Conservation (phyloP, 768 basidiomycete genomes). For the Lactifluus echinatus region DNA sequence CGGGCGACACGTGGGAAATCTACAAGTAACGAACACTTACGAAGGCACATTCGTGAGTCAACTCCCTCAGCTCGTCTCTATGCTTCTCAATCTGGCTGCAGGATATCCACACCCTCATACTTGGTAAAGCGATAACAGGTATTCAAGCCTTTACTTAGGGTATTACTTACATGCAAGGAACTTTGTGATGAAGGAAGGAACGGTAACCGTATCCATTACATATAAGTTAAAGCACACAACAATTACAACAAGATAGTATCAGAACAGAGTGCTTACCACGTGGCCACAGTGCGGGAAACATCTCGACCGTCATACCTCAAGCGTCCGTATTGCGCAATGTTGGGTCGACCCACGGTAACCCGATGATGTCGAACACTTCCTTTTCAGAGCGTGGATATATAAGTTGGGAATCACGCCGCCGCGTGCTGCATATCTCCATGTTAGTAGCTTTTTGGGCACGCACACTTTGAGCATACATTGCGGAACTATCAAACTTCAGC, state of each 20-base stretch:
- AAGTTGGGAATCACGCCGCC: slow-evolving; percentile 52
- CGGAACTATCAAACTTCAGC: slow-evolving; percentile 71
- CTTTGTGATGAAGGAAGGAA: not conserved
- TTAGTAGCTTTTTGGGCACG: not conserved
- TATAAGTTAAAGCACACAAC: not conserved
- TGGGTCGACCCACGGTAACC: slow-evolving; percentile 64
- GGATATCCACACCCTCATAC: slow-evolving; percentile 86
- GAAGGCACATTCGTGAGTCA: slow-evolving; percentile 47
- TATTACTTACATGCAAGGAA: no score
- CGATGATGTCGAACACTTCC: slow-evolving; percentile 65
- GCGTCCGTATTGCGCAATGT: slow-evolving; percentile 62
- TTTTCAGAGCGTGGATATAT: slow-evolving; percentile 56
- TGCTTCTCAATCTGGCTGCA: slow-evolving; percentile 27
- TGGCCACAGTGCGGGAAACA: no score
- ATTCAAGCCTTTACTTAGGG: slow-evolving; percentile 67
- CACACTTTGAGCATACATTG: not conserved
- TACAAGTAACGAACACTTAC: slow-evolving; percentile 95
- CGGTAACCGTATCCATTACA: not conserved
- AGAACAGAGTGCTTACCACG: not conserved
- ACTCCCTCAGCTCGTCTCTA: not conserved
- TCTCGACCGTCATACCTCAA: slow-evolving; percentile 32
- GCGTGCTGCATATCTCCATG: slow-evolving; percentile 35
- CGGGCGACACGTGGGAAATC: slow-evolving; percentile 87
- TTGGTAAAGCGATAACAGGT: slow-evolving; percentile 90
- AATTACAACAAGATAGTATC: slow-evolving; percentile 1